Evolutionary conservation across 2,329 filamentous ascomycete species (phyloP), one percentile per base, ranked within the genome.

Genomic region (Penicillium sp.): DNA sequence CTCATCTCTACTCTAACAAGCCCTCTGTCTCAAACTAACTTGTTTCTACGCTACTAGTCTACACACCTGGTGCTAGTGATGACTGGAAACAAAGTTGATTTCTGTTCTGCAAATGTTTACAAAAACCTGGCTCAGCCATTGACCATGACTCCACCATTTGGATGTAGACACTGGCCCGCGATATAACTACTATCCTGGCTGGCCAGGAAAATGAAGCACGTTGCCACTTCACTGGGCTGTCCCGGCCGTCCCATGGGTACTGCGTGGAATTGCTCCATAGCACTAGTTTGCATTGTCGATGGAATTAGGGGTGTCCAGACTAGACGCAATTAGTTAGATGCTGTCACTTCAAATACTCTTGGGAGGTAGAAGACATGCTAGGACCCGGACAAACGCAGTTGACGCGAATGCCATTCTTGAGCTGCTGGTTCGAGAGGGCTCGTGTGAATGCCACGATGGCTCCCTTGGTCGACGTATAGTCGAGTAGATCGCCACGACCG

Each of bases 181-280:
- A 95, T 86, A 62, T 86, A 88, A 50, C 86, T 88, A 71, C 88
- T 91, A 72, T 95, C 91, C 60, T 83, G 79, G 54, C 86, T 88
- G 0, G 91, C 91, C 64, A 96, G 78, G 76, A 95, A 95, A 4
- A 95, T 90, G 58, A 92, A 90, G 69, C 88, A 91, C 0, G 90
- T 89, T 0, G 90, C 91, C 62, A 95, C 89, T 81, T 96, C 91
- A 57, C 86, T 90, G 2, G 90, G 91, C 76, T 95, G 91, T 2
- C 86, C 88, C 0, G 90, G 90, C 20, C 91, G 81, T 4, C 90
- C 90, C 80, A 95, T 91, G 0, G 90, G 91, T 22, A 84, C 83
- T 2, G 82, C 84, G 12, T 80, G 83, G 74, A 94, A 94, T 61
- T 89, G 79, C 75, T 91, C 86, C 76, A 91, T 86, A 0, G 88